Evolutionary conservation across 1,284 basidiomycete genomes (phyloP).

Genomic region (Stygiomarasmius scandens): DNA sequence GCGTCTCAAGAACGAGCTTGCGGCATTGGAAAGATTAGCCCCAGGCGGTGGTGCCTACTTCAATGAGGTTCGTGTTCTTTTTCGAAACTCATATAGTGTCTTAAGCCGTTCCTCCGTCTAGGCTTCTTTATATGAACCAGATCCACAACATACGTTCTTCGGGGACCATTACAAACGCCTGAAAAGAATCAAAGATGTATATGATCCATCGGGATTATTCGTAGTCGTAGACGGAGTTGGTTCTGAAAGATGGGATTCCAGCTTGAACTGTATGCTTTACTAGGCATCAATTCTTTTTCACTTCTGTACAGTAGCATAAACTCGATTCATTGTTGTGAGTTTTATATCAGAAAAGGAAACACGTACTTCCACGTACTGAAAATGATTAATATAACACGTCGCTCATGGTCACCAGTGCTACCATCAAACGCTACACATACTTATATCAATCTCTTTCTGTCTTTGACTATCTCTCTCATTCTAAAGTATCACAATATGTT

Average conservation of each 20-base stretch:
- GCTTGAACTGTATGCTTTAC: constrained; percentile 1
- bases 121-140: constrained; percentile 42
- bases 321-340: not conserved
- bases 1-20: constrained; percentile 23
- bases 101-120: constrained; percentile 17
- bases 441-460: not conserved
- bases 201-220: constrained; percentile 47
- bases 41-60: constrained; percentile 40
- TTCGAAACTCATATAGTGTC: not conserved
- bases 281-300: not conserved
- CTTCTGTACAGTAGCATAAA: too few species aligned
- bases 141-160: constrained; percentile 45
- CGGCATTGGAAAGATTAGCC: constrained; percentile 28
- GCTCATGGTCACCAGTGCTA: too few species aligned
- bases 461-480: too few species aligned
- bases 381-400: too few species aligned
- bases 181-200: constrained; percentile 43
- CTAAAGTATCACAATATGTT: not conserved
- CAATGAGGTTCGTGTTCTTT: constrained; percentile 39
- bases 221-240: constrained; percentile 46
- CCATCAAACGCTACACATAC: not conserved
- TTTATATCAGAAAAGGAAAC: too few species aligned
- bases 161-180: constrained; percentile 43
- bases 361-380: too few species aligned
- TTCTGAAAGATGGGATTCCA: constrained; percentile 39